Base-by-base conservation (phyloP, 2,329 filamentous ascomycete species). In the Clathrospora elynae region DNA sequence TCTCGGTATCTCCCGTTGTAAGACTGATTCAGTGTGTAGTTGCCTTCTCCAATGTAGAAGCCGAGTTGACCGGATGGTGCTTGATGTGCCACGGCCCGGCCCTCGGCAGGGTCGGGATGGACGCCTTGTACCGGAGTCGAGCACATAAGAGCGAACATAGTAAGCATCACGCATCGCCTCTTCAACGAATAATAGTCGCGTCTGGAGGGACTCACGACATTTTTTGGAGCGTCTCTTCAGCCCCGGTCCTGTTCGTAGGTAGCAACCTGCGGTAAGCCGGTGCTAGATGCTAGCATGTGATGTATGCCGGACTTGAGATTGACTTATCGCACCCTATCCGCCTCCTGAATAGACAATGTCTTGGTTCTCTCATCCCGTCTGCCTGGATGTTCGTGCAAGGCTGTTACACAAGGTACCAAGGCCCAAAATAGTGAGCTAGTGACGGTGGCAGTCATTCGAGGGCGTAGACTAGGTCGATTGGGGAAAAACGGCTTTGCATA, bases 401-500 rank as follows among this genome's bases (percentile, higher is more conserved):
- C 38, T 53, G 53, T 43, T 46, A 56, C 56, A 56, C 53, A 49
- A 51, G 39, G 23, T 26, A 30, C 42, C 43, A 43, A 46, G 42
- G 29, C 14, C 30, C 52, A 62, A 62, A 64, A 57, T 64, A 49
- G 20, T 31, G 11, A 49, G 43, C 52, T 46, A 55, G 54, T 59
- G 41, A 49, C 39, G 44, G 40, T 37, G 36, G 46, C 51, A 42
- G 42, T 57, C 24, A 37, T 40, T 34, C 29, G 48, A 39, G 42
- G 42, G 39, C 28, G 41, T 47, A 39, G 53, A 40, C 39, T 39
- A 48, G 32, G 39, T 51, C 47, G 50, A 49, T 59, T 59, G 56
- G 62, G 57, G 61, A 66, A 36, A 59, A 65, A 64, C 59, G 64
- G 62, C 55, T 58, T 44, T 67, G 63, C 61, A 69, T 64, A 61